A percentile compares a stretch with the other conserved stretches of the same genome.
Evolutionary conservation across 2,329 filamentous ascomycete species (phyloP).

Genomic region (Penicillium sumatraense): DNA sequence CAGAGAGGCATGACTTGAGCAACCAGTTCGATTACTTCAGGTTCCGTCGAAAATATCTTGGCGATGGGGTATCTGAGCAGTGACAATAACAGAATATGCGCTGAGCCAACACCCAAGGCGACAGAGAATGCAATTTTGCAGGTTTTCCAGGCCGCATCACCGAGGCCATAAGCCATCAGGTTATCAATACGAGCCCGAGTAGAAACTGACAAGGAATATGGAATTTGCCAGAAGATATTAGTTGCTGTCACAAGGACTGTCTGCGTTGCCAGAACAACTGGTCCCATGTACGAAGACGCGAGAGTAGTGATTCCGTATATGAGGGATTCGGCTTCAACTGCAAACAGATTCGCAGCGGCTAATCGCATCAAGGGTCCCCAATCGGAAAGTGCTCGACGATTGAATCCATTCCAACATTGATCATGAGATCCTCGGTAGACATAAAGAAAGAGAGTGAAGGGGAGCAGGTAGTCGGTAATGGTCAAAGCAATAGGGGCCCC

Average conservation of each 20-base stretch:
- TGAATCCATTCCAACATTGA: conserved; percentile 78
- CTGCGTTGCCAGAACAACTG: conserved; percentile 79
- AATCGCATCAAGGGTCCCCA: conserved; percentile 82
- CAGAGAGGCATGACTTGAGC: conserved; percentile 73
- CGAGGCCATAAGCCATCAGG: conserved; percentile 79
- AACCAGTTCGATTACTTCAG: conserved; percentile 68
- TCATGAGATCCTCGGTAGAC: conserved; percentile 70
- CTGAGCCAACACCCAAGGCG: conserved; percentile 69
- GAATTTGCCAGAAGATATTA: conserved; percentile 80
- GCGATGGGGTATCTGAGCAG: conserved; percentile 72
- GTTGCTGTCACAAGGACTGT: conserved; percentile 77
- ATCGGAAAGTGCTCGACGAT: conserved; percentile 66
- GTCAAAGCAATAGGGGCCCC: conserved; percentile 76
- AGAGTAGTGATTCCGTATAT: conserved; percentile 87
- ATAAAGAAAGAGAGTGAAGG: conserved; percentile 70
- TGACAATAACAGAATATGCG: conserved; percentile 72
- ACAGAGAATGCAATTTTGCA: conserved; percentile 72
- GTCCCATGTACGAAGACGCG: conserved; percentile 73
- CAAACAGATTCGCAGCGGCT: conserved; percentile 81
- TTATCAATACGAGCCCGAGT: conserved; percentile 87
- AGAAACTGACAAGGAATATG: conserved; percentile 85
- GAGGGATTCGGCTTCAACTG: conserved; percentile 88
- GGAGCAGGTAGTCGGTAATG: conserved; percentile 73
- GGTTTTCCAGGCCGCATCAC: conserved; percentile 75
- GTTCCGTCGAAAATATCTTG: conserved; percentile 71